A percentile compares a stretch with the other conserved stretches of the same genome.
These are phyloP conservation scores for Pulveroboletus ravenelii DNA, from an alignment of 768 basidiomycete species.

Conservation along the genomic window DNA sequence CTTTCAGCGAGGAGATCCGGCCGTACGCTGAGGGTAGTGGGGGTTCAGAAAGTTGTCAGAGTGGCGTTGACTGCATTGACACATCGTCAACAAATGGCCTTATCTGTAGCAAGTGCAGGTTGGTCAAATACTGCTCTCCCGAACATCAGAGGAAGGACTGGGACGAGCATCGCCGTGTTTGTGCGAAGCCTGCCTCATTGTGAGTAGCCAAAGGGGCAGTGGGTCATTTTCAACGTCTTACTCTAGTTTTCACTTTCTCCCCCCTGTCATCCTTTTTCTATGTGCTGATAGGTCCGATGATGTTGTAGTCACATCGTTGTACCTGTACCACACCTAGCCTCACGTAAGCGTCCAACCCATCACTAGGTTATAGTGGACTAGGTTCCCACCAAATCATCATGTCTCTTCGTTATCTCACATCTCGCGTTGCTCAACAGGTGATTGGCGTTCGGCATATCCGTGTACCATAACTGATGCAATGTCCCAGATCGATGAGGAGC, in stretches of 20 bases:
- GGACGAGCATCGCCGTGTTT: slow-evolving; percentile 74
- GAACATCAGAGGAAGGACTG: slow-evolving; percentile 75
- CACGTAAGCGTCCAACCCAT: not conserved
- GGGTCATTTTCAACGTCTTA: not conserved
- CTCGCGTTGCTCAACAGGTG: slow-evolving; percentile 75
- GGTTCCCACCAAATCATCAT: slow-evolving; percentile 27
- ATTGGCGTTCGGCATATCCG: not conserved
- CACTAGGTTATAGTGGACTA: not conserved
- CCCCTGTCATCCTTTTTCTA: not conserved
- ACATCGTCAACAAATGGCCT: slow-evolving; percentile 41
- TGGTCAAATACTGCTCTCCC: slow-evolving; percentile 73
- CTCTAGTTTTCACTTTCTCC: not conserved
- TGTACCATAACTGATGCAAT: not conserved
- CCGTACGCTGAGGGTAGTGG: slow-evolving; percentile 36
- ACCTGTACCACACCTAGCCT: slow-evolving; percentile 3
- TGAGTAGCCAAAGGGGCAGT: slow-evolving; percentile 5
- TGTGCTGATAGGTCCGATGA: not conserved
- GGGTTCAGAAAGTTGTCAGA: slow-evolving; percentile 44
- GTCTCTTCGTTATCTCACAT: slow-evolving; percentile 63
- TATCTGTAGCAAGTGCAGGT: slow-evolving; percentile 71
- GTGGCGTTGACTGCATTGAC: slow-evolving; percentile 35
- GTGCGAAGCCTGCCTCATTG: slow-evolving; percentile 35
- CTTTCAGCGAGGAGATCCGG: slow-evolving; percentile 46
- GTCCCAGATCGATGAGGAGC: slow-evolving; percentile 85
- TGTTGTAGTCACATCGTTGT: slow-evolving; percentile 6